These are phyloP conservation scores for Arthromyces matolae DNA, from an alignment of 768 basidiomycete genomes.

Conservation along the genomic window DNA sequence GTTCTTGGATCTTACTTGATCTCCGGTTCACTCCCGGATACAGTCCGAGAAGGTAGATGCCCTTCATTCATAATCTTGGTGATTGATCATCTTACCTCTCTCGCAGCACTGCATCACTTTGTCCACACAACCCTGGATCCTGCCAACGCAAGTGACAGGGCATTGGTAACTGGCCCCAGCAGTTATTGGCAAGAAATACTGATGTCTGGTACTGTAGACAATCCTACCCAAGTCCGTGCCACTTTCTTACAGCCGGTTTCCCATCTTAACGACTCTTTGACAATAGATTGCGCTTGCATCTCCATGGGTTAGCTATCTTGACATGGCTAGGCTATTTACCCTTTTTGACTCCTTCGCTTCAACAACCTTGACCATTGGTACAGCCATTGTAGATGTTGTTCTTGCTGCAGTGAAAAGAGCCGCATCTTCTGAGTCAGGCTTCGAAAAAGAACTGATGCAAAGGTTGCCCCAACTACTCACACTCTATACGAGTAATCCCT, in stretches of 20 bases:
- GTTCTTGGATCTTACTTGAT: slow-evolving; percentile 33
- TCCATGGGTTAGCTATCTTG: slow-evolving; percentile 59
- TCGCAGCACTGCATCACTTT: slow-evolving; percentile 40
- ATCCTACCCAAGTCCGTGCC: slow-evolving; percentile 2
- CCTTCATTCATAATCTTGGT: no score
- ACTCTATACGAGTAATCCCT: slow-evolving; percentile 27
- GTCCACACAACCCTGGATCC: slow-evolving; percentile 37
- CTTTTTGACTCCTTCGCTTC: slow-evolving; percentile 45
- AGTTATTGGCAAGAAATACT: slow-evolving; percentile 36
- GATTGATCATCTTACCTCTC: no score
- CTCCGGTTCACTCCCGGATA: slow-evolving; percentile 18
- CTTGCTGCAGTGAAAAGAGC: slow-evolving; percentile 29
- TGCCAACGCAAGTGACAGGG: slow-evolving; percentile 31
- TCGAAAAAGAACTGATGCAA: slow-evolving; percentile 22
- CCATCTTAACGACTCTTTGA: no score
- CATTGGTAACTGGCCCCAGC: slow-evolving; percentile 37
- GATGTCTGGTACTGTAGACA: not conserved
- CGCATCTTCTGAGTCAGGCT: slow-evolving; percentile 19
- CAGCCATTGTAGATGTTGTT: slow-evolving; percentile 32
- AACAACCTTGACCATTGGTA: slow-evolving; percentile 27
- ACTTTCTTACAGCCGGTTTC: not conserved
- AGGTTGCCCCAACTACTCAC: slow-evolving; percentile 36
- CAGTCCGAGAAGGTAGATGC: slow-evolving; percentile 35
- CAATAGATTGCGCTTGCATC: slow-evolving; percentile 26
- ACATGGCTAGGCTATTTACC: slow-evolving; percentile 34